Base-by-base conservation (phyloP, 129 eudicot genomes). In the Helianthus tuberosus region DNA sequence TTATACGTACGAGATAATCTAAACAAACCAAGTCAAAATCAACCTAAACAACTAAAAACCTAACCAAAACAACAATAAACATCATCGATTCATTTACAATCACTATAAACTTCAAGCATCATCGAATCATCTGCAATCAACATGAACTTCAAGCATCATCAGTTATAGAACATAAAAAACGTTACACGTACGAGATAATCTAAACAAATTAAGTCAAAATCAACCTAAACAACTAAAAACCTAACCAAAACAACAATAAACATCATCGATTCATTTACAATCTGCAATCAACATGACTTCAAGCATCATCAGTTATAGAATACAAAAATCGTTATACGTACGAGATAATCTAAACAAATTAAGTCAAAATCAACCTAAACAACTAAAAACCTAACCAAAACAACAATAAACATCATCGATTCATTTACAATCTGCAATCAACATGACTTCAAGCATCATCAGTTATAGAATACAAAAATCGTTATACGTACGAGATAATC, bases 71-170 rank as follows among this genome's bases (percentile, higher is more conserved):
- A 27, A 27, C 32, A 27, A 27, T 27, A 27, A 27, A 27, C 32
- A 27, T 27, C 32, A 27, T 27, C 32, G 32, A 27, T 27, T 27
- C 32, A 27, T 27, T 27, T 1, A 27, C 32, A 27, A 27, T 25
- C 29, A 25, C 67, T 17, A 62, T 62, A 8, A 62, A 62, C 67
- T 62, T 35, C 29, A 25, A 25, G 29, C 29, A 25, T 25, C 29
- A 25, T 25, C 29, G 29, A 25, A 25, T 25, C 29, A 25, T 27
- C 32, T 27, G 32, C 32, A 27, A 27, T 27, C 32, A 62, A 44
- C 46, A 62, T 62, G 4, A 62, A 62, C 67, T 62, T 36, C 67
- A 35, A 62, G 46, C 67, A 62, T 62, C 3, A 39, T 11, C 36
- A 65, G 8, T n/a, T 15, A 53, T 2, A 72, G 39, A 27, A 5